Base-by-base conservation (phyloP, 202 grass and related monocot genomes). In the Dendrocalamus latiflorus region DNA sequence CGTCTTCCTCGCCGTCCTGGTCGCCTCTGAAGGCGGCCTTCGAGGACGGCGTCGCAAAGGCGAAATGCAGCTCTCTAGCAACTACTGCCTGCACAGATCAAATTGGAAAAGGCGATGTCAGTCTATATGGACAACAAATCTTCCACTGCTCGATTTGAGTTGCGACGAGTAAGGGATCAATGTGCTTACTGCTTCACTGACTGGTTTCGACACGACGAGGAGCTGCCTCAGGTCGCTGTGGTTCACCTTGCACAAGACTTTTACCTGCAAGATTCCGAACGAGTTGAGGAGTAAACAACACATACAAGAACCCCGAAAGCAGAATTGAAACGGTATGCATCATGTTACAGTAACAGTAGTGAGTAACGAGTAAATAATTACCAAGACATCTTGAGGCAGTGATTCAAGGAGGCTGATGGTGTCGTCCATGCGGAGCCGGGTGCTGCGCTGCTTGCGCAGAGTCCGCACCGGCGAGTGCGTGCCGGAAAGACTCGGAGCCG, bases 211-310 rank as follows among this genome's bases (percentile, higher is more conserved):
- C 20, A 96, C 97, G 1, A 96, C 55, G 22, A 99, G 56, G 2
- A 99, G 93, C 78, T 92, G 91, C 77, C 43, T 93, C 75, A 99
- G 42, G 62, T 99, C 97, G 76, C 86, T 82, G 39, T 93, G 78
- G 65, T 94, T 84, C 58, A 94, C 97, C 85, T 89, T 94, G 50
- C 86, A 94, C 49, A 99, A 4, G 72, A 90, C 58, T 75, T 85
- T 92, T 1, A 99, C 68, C 97, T 99, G 72, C 81, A 69, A 51
- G 0, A 58, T 64, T 7, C 3, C 28, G 5, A 50, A 12, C 8
- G 38, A 83, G 66, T 39, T 4, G 26, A 50, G 17, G n/a, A n/a
- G 61, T 68, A 39, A 78, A 26, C 9, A 26, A 54, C 22, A 67
- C 8, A 38, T 30, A 11, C 3, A 54, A 30, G 8, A 59, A 16